Percentiles rank a stretch among this genome's conserved stretches.
phyloP scores from a whole-genome alignment of 306 rosid species.

The Quercus engelmannii region DNA sequence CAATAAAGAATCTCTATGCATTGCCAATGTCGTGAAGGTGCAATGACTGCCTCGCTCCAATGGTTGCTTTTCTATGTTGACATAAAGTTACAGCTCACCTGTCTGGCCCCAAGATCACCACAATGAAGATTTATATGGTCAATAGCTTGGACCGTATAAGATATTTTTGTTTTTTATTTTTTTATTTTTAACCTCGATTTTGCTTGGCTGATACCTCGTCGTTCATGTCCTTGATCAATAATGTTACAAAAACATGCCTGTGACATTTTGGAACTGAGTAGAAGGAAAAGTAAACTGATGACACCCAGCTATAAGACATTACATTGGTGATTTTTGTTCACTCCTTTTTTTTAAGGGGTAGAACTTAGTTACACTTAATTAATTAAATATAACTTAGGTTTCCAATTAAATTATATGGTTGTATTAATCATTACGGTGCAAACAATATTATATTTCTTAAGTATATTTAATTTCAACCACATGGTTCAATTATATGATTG shows the following conservation, averaged over 20 bases:
- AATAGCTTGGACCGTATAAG: not conserved
- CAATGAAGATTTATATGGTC: not conserved
- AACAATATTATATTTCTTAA: too few relatives aligned
- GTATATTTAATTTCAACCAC: too few relatives aligned
- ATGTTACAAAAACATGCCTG: not conserved
- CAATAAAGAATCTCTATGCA: constrained; percentile 3
- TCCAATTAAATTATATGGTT: too few relatives aligned
- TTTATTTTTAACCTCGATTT: not conserved
- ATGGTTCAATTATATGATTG: too few relatives aligned
- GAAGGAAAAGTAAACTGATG: too few relatives aligned
- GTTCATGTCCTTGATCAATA: not conserved
- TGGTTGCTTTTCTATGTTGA: not conserved
- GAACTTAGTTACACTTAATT: too few relatives aligned
- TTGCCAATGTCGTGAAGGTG: not conserved
- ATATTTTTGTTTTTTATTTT: not conserved
- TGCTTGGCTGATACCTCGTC: not conserved
- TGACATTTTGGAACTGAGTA: too few relatives aligned
- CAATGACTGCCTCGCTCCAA: not conserved
- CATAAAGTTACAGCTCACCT: not conserved
- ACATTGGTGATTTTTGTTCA: too few relatives aligned
- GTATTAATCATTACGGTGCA: too few relatives aligned
- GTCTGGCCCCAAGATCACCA: not conserved
- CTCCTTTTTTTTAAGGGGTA: too few relatives aligned
- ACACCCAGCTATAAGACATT: too few relatives aligned
- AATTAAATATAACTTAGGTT: too few relatives aligned